These are phyloP conservation scores for Parmales sp. DNA, from an alignment of 108 stramenopile genomes.

Conservation along the genomic window DNA sequence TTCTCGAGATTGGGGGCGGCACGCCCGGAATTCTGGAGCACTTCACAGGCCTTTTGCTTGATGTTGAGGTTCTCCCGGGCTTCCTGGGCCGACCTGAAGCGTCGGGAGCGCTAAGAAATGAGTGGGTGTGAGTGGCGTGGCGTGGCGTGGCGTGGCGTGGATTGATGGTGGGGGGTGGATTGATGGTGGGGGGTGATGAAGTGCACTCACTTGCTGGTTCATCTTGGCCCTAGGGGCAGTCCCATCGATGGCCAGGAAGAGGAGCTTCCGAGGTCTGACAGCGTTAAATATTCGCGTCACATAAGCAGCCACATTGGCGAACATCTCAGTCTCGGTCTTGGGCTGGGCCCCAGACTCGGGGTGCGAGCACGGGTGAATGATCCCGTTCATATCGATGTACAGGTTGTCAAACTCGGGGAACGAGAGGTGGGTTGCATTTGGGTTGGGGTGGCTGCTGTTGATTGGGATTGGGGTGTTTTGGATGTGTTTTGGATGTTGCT, in stretches of 20 bases:
- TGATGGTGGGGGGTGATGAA: not conserved
- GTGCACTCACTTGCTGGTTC: conserved; percentile 98
- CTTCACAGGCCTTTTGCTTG: conserved; percentile 65
- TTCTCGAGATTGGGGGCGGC: conserved; percentile 56
- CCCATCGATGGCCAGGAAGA: conserved; percentile 92
- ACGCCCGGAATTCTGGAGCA: conserved; percentile 58
- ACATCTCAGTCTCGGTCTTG: conserved; percentile 92
- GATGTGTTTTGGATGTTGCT: conserved; percentile 86
- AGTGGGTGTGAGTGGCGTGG: no score
- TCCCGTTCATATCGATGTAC: conserved; percentile 99
- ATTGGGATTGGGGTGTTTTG: no score
- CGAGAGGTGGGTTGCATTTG: conserved; percentile 84
- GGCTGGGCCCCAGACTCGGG: conserved; percentile 83
- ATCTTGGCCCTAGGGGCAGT: conserved; percentile 97
- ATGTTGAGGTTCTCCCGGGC: conserved; percentile 72
- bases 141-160: no score
- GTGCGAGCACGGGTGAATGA: conserved; percentile 98
- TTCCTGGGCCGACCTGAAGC: conserved; percentile 89
- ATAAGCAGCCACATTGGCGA: conserved; percentile 80
- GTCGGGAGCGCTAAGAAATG: no score
- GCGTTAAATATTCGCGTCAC: conserved; percentile 70
- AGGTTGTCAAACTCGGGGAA: conserved; percentile 93
- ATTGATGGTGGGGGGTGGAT: not conserved
- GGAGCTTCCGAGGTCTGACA: conserved; percentile 68
- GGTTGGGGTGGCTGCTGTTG: no score